A percentile compares a stretch with the other conserved stretches of the same genome.
phyloP scores from a whole-genome alignment of 2,329 filamentous ascomycete species.

The Chalaropsis ovoidea region DNA sequence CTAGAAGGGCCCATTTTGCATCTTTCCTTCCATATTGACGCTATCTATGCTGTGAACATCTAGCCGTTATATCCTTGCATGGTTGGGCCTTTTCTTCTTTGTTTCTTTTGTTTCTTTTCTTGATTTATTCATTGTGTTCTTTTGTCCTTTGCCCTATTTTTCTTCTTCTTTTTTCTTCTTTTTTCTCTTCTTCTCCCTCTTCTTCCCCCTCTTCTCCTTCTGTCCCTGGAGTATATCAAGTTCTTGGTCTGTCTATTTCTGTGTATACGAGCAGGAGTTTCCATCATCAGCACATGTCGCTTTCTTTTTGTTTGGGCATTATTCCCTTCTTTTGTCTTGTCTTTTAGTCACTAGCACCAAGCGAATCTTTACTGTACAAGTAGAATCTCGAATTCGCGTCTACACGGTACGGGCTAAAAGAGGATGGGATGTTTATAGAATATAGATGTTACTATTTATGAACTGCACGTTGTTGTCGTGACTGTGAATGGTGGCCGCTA shows the following conservation, averaged over 20 bases:
- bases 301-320: not conserved
- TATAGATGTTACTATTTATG: conserved; percentile 7
- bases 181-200: not conserved
- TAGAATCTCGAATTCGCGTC: conserved; percentile 6
- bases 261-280: conserved; percentile 12
- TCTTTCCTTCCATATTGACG: conserved; percentile 4
- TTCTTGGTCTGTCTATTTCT: conserved; percentile 14
- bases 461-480: conserved; percentile 1
- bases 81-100: conserved; percentile 3
- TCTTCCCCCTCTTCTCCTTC: not conserved
- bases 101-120: not conserved
- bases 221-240: not conserved
- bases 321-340: not conserved
- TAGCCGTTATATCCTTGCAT: conserved; percentile 9
- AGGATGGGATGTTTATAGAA: conserved; percentile 10
- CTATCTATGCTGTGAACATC: not conserved
- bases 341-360: conserved; percentile 6
- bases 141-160: conserved; percentile 10
- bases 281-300: not conserved
- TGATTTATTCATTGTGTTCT: not conserved
- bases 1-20: not conserved
- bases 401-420: conserved; percentile 7
- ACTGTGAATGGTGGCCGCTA: not conserved
- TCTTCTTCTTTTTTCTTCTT: not conserved
- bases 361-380: conserved; percentile 8